These are phyloP conservation scores for Nitzschia sp. DNA, from an alignment of 108 stramenopile genomes.

Conservation along the genomic window DNA sequence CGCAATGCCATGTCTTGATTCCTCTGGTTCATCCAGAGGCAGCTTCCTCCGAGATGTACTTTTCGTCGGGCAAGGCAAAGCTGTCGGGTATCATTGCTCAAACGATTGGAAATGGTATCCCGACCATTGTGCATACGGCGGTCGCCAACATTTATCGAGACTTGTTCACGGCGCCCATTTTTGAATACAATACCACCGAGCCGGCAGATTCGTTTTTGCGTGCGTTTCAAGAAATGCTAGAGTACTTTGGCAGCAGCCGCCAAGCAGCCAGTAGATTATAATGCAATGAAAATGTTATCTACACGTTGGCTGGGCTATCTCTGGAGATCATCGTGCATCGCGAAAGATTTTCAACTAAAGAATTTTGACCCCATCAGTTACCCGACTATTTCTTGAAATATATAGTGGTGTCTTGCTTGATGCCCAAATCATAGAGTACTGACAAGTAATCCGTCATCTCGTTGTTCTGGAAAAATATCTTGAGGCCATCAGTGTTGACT, in stretches of 20 bases:
- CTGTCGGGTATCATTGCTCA: constrained; percentile 8
- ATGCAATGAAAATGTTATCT: no score
- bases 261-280: no score
- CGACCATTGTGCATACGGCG: not conserved
- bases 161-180: constrained; percentile 4
- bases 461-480: no score
- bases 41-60: not conserved
- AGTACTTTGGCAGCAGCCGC: not conserved
- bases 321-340: no score
- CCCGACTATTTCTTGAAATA: no score
- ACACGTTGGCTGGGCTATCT: no score
- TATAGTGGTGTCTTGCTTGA: no score
- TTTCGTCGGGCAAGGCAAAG: not conserved
- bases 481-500: no score
- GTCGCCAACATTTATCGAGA: constrained; percentile 3
- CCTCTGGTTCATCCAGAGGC: constrained; percentile 3
- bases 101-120: constrained; percentile 5
- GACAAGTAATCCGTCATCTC: no score
- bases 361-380: no score
- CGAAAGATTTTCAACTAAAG: no score
- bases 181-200: constrained; percentile 3
- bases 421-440: no score
- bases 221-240: constrained; percentile 1
- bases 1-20: not conserved
- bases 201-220: not conserved